phyloP scores from a whole-genome alignment of 1,139 yeast species.

The Pichia norvegensis region DNA sequence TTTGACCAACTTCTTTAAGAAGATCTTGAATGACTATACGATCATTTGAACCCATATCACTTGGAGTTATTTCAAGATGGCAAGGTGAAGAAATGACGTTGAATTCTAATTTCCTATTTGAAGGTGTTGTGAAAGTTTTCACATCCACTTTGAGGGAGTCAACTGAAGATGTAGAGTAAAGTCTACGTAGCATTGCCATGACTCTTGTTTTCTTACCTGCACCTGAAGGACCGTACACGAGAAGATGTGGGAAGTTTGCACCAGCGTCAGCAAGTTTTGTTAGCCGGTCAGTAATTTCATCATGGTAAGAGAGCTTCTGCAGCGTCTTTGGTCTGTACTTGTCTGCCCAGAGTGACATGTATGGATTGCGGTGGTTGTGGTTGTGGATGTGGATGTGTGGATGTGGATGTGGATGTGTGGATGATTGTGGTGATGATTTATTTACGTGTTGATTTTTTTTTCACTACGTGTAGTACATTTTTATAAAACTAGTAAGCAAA shows the following conservation, averaged over 20 bases:
- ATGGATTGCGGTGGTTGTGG: background rate
- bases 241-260: slow-evolving; percentile 78
- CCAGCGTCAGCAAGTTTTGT: slow-evolving; percentile 54
- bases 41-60: slow-evolving; percentile 94
- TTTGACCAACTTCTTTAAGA: slow-evolving; percentile 88
- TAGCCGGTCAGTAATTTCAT: slow-evolving; percentile 54
- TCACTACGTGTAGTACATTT: background rate
- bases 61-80: slow-evolving; percentile 92
- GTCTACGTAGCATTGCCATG: slow-evolving; percentile 66
- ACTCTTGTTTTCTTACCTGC: slow-evolving; percentile 96
- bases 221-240: slow-evolving; percentile 93
- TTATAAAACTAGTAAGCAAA: background rate
- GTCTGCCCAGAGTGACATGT: slow-evolving; percentile 95
- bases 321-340: slow-evolving; percentile 76
- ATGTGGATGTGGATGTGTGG: background rate
- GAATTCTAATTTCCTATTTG: slow-evolving; percentile 75
- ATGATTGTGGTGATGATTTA: background rate
- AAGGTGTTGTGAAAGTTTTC: slow-evolving; percentile 60
- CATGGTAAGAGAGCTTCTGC: slow-evolving; percentile 59
- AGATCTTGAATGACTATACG: slow-evolving; percentile 91
- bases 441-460: background rate
- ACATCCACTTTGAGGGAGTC: slow-evolving; percentile 85
- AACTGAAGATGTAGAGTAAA: slow-evolving; percentile 68
- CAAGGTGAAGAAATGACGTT: slow-evolving; percentile 84
- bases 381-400: background rate